Conservation (phyloP, 305 asterid genomes). For the Salvia sclarea region DNA sequence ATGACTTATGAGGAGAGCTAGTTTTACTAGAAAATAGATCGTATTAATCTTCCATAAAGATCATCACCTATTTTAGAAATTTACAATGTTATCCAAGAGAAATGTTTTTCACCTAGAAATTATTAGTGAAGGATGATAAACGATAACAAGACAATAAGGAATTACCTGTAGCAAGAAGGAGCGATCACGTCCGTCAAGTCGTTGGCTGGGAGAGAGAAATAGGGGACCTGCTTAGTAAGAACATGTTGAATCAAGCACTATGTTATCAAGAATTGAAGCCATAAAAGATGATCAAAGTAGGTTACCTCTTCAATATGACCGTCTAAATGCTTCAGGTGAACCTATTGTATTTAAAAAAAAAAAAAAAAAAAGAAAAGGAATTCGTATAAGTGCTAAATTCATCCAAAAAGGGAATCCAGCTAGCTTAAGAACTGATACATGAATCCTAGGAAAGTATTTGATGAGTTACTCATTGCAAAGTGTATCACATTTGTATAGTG, state of each 20-base stretch:
- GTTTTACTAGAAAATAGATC: no score
- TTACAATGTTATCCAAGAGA: not conserved
- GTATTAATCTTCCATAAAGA: no score
- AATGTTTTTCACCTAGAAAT: not conserved
- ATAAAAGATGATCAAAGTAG: constrained; percentile 28
- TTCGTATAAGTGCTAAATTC: constrained; percentile 7
- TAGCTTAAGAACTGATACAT: constrained; percentile 14
- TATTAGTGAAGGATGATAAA: constrained; percentile 28
- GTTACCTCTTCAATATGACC: constrained; percentile 97
- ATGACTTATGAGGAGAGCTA: no score
- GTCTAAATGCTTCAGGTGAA: constrained; percentile 95
- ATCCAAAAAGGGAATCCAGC: not conserved
- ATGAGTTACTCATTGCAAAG: not conserved
- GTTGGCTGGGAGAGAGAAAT: constrained; percentile 98
- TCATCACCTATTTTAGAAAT: not conserved
- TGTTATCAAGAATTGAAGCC: constrained; percentile 29
- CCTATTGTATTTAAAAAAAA: constrained; percentile 63
- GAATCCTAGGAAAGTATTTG: not conserved
- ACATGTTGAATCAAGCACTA: constrained; percentile 44
- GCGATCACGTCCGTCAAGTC: constrained; percentile 96
- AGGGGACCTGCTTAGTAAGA: constrained; percentile 84
- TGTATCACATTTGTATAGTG: not conserved
- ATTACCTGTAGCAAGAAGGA: constrained; percentile 96
- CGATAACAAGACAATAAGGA: constrained; percentile 23
- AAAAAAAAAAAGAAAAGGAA: constrained; percentile 21